Percentiles rank a stretch among this genome's conserved stretches.
Conservation (phyloP, 2,329 filamentous ascomycete genomes). For the Penicillium oxalicum region DNA sequence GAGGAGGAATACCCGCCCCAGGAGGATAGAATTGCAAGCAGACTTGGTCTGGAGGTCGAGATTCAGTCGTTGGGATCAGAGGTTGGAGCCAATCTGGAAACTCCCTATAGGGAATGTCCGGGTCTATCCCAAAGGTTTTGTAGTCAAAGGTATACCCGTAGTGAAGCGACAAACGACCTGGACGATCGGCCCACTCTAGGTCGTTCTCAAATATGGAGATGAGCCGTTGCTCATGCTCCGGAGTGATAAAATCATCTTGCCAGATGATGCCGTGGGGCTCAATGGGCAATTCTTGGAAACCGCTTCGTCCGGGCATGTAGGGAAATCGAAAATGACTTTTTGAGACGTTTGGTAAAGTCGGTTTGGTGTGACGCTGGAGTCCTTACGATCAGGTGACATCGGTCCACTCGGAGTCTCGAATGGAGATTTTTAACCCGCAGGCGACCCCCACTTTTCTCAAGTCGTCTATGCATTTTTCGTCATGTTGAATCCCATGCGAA, state of each 20-base stretch:
- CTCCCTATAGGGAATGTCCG: conserved; percentile 44
- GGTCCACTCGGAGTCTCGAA: no score
- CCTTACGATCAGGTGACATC: no score
- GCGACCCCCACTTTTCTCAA: no score
- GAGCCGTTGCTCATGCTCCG: conserved; percentile 42
- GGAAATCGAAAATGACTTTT: no score
- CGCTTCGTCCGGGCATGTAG: conserved; percentile 6
- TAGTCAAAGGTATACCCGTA: conserved; percentile 56
- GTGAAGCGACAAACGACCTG: conserved; percentile 48
- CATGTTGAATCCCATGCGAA: no score
- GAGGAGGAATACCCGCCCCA: conserved; percentile 55
- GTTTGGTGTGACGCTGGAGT: no score
- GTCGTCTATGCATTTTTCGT: no score
- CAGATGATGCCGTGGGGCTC: conserved; percentile 30
- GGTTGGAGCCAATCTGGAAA: conserved; percentile 50
- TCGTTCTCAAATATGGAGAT: conserved; percentile 42
- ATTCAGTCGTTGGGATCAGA: conserved; percentile 43
- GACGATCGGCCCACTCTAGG: conserved; percentile 44
- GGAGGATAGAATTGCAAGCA: conserved; percentile 57
- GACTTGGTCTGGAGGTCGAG: conserved; percentile 50
- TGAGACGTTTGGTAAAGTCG: no score
- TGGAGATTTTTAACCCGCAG: no score
- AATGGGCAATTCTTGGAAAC: conserved; percentile 23
- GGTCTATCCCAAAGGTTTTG: conserved; percentile 52
- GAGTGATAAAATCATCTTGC: conserved; percentile 45